Evolutionary conservation across 2,329 filamentous ascomycete species (phyloP), one percentile per base, ranked within the genome.

Genomic region (Rhynchosporium secalis): DNA sequence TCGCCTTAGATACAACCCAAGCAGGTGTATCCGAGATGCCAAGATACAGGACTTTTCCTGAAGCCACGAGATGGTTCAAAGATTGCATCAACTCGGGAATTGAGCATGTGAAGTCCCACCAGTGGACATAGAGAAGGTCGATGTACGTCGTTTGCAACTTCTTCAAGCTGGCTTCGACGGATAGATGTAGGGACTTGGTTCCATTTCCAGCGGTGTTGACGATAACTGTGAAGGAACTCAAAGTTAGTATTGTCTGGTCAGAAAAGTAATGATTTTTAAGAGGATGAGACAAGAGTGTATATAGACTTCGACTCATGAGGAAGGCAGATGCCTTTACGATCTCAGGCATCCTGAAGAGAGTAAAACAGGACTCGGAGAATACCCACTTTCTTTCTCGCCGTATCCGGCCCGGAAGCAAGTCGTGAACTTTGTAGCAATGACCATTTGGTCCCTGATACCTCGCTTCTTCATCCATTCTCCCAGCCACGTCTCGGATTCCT

Each of bases 391-490:
- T 10, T 71, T 65, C 4, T 67, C 62, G 0, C 61, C 63, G 40
- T 70, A 49, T 3, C 64, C 65, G n/a, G 41, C 63, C 78, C 79
- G 56, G 61, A 51, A 71, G n/a, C 56, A 33, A 26, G 69, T 70
- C 2, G 72, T 71, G 56, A 67, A 73, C 72, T 91, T 91, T 61
- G 87, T 90, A 0, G 88, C 86, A 59, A 91, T 78, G 15, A 91
- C 86, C 74, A 91, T 83, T 56, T 74, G 64, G 67, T 90, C 87
- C 29, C 89, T 82, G 63, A 83, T 83, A n/a, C 81, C 79, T 9
- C 85, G 81, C 64, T 81, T 80, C 69, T 80, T 78, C 84, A 89
- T 87, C 87, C 88, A 91, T 68, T 88, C 86, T 41, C 88, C 88
- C 61, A 91, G 77, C 83, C 87, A 88, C 58, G 70, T 74, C 74